Conservation (phyloP, 1,284 basidiomycete genomes). For the Microbotryum scabiosae region DNA sequence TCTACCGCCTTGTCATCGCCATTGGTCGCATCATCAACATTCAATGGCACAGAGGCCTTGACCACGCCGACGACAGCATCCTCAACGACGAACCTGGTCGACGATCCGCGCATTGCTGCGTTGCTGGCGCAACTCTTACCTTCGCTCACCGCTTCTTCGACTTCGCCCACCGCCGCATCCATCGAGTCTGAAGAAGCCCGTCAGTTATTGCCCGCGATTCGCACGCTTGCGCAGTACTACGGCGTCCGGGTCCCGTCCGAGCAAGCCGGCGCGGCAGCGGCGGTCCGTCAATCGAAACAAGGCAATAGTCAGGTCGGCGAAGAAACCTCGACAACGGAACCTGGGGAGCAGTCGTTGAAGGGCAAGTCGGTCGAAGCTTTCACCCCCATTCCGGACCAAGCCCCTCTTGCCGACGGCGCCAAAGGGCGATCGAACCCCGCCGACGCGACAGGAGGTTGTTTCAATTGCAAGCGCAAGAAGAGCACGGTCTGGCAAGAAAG, state of each 20-base stretch:
- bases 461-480: constrained; percentile 30
- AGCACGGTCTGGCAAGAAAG: constrained; percentile 23
- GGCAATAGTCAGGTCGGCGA: background rate
- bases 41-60: too few relatives aligned
- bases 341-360: background rate
- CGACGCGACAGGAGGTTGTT: constrained; percentile 18
- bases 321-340: background rate
- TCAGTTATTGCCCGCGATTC: constrained; percentile 12
- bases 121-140: constrained; percentile 24
- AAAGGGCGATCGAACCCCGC: constrained; percentile 24
- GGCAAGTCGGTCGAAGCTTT: background rate
- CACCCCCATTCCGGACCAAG: background rate
- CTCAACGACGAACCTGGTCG: too few relatives aligned
- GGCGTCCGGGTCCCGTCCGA: constrained; percentile 4
- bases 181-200: constrained; percentile 3
- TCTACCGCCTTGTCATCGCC: too few relatives aligned
- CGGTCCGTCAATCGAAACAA: background rate
- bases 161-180: background rate
- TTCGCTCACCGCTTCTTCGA: background rate
- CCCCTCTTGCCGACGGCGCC: background rate
- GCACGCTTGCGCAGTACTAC: constrained; percentile 23
- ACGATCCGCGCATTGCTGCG: constrained; percentile 19
- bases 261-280: background rate
- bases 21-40: too few relatives aligned
- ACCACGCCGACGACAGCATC: too few relatives aligned